phyloP scores from a whole-genome alignment of 106 monocot species.

The Dioscorea zingiberensis region DNA sequence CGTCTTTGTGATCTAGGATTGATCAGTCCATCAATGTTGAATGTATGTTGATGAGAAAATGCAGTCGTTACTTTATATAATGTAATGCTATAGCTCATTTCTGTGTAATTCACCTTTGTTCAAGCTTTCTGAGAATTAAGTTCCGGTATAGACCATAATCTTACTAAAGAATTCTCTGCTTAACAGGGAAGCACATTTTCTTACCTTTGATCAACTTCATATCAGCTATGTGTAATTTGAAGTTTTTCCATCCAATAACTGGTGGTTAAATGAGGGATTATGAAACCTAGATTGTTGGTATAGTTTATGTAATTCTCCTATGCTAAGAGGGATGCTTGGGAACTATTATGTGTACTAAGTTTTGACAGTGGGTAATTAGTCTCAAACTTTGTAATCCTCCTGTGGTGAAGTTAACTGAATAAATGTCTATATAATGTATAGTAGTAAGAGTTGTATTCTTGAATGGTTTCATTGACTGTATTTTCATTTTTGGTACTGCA shows the following conservation, averaged over 20 bases:
- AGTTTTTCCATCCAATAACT: too few species aligned
- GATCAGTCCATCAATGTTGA: too few species aligned
- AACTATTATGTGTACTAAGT: background rate
- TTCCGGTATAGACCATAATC: too few species aligned
- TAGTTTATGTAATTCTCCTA: too few species aligned
- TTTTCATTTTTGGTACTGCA: slow-evolving; percentile 22
- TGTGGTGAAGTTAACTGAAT: background rate
- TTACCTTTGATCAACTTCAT: too few species aligned
- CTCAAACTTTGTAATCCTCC: background rate
- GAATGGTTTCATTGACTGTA: background rate
- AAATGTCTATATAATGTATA: background rate
- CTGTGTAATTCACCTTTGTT: background rate
- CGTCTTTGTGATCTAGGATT: too few species aligned
- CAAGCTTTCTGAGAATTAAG: background rate
- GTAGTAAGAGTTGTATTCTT: background rate
- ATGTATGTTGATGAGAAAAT: background rate
- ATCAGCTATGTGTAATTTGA: too few species aligned
- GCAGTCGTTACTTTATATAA: background rate
- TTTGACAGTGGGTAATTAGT: background rate
- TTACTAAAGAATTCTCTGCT: too few species aligned
- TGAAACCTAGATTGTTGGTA: too few species aligned
- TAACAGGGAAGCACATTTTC: too few species aligned
- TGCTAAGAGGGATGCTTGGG: too few species aligned
- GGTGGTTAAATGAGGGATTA: too few species aligned
- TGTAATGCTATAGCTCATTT: background rate